Conservation (phyloP, 306 rosid genomes). For the Sindora glabra region DNA sequence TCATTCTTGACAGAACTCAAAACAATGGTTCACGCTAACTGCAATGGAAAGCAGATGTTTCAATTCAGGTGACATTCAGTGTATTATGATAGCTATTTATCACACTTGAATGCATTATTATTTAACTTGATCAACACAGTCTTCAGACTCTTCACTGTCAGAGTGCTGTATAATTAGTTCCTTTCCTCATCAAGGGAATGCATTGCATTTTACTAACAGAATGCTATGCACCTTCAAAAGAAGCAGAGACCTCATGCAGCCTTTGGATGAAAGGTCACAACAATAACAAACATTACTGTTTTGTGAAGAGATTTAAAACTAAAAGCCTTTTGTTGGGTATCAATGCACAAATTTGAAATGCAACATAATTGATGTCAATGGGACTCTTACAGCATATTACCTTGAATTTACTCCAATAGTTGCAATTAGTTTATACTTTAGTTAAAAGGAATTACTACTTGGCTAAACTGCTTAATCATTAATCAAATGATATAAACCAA, state of each 20-base stretch:
- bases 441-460: background rate
- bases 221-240: background rate
- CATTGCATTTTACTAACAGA: too few relatives aligned
- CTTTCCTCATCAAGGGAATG: background rate
- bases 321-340: background rate
- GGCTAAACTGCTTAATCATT: background rate
- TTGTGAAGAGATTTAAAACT: too few relatives aligned
- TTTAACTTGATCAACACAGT: background rate
- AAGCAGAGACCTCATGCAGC: background rate
- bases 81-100: background rate
- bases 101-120: background rate
- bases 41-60: background rate
- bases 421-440: background rate
- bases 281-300: too few relatives aligned
- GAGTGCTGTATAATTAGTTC: background rate
- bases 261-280: too few relatives aligned
- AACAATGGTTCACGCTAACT: background rate
- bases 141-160: background rate
- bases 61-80: background rate
- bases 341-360: background rate
- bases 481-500: background rate
- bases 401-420: background rate
- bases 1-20: background rate
- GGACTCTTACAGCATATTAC: background rate
- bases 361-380: background rate